Base-by-base conservation (phyloP, 768 basidiomycete species). In the Tephrocybe sp. region DNA sequence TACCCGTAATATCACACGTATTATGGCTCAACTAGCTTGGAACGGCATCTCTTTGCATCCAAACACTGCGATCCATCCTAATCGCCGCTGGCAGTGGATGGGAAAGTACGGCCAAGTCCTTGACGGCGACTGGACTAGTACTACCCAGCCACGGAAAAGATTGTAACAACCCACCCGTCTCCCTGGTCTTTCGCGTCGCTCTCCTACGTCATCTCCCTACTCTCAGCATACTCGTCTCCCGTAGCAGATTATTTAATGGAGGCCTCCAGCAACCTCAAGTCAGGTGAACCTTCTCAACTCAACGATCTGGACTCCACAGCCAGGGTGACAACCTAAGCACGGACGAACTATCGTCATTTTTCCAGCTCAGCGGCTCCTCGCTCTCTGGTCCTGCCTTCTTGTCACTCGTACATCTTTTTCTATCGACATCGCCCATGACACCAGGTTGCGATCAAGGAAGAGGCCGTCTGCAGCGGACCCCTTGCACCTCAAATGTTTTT, bases 51-150 rank as follows among this genome's bases (percentile, higher is more conserved):
- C 75, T 51, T 72, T 98, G 54, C 75, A 81, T 54, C 82, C 92
- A 17, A 97, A 95, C 61, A 83, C 82, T 7, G 55, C 72, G n/a
- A 80, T 92, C 58, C 73, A 80, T 61, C 79, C 82, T 34, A 74
- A 77, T 54, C 75, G 80, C 43, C 77, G 85, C 47, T 94, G 89
- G 91, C 70, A 70, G 12, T 93, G 92, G 92, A 93, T 94, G 92
- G 90, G 89, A 60, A 82, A 77, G 60, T 69, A 72, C 34, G 89
- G 89, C 9, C 74, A 82, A 66, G 71, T 91, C 51, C 68, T 87
- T 57, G 83, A 87, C 62, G 69, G 72, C 45, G 44, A 61, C 52
- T 56, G 51, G 48, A 49, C 48, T 13, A 17, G 38, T 4, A 45
- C 45, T 22, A 23, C 45, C 39, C 17, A 41, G 17, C 9, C 53